These are phyloP conservation scores for Podospora sp. DNA, from an alignment of 495 filamentous ascomycete genomes.

Conservation along the genomic window DNA sequence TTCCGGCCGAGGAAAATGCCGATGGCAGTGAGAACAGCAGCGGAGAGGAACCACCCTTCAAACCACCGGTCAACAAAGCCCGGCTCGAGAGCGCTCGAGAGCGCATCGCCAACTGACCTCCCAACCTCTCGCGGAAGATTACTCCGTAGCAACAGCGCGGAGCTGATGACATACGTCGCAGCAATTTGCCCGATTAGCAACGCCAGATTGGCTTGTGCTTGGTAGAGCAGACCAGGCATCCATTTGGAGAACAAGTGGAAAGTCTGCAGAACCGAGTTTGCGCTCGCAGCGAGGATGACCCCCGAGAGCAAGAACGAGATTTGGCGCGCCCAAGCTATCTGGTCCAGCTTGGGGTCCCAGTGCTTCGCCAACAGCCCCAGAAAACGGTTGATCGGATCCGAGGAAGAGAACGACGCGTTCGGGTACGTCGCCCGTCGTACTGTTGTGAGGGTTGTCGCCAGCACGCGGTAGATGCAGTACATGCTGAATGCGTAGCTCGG, in stretches of 20 bases:
- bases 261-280: constrained; percentile 74
- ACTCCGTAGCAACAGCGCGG: constrained; percentile 70
- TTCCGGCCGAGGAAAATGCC: constrained; percentile 71
- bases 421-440: constrained; percentile 56
- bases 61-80: constrained; percentile 85
- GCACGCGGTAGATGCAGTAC: constrained; percentile 76
- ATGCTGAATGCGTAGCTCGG: constrained; percentile 67
- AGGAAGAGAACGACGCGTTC: constrained; percentile 61
- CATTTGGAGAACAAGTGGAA: constrained; percentile 73
- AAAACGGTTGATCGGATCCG: constrained; percentile 77
- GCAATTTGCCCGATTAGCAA: constrained; percentile 73
- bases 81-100: constrained; percentile 69
- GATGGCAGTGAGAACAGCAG: constrained; percentile 60
- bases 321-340: constrained; percentile 71
- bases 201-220: constrained; percentile 67
- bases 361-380: constrained; percentile 72
- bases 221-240: constrained; percentile 62
- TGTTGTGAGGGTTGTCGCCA: constrained; percentile 65
- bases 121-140: constrained; percentile 74
- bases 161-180: constrained; percentile 77
- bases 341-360: constrained; percentile 71
- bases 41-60: constrained; percentile 74
- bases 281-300: constrained; percentile 74
- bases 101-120: constrained; percentile 68
- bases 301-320: constrained; percentile 78